Percentiles rank a stretch among this genome's conserved stretches.
These are phyloP conservation scores for Lasiosphaeria miniovina DNA, from an alignment of 495 filamentous ascomycete species.

Conservation along the genomic window DNA sequence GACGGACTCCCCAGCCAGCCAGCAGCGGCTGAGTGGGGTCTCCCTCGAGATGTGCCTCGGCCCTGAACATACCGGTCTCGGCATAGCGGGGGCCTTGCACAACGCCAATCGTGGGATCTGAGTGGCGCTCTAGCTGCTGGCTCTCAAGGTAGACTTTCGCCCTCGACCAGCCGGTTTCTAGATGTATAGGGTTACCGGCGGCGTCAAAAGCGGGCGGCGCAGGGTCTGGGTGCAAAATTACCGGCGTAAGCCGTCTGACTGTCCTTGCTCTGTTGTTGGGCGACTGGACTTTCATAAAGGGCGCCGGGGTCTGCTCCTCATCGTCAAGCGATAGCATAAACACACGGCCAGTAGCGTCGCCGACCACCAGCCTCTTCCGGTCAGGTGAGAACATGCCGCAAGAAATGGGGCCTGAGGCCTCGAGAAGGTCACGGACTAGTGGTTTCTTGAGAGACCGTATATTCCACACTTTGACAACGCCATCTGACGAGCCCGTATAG, in stretches of 20 bases:
- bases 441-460: slow-evolving; percentile 50
- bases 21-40: slow-evolving; percentile 35
- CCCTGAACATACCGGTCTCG: slow-evolving; percentile 33
- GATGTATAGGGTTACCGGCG: slow-evolving; percentile 11
- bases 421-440: slow-evolving; percentile 59
- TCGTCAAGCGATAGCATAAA: slow-evolving; percentile 59
- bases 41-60: slow-evolving; percentile 39
- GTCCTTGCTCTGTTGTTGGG: slow-evolving; percentile 17
- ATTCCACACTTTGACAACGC: slow-evolving; percentile 83
- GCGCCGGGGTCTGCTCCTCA: slow-evolving; percentile 24
- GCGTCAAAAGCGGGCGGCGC: slow-evolving; percentile 31
- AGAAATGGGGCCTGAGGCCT: slow-evolving; percentile 52
- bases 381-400: slow-evolving; percentile 73
- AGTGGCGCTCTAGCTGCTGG: slow-evolving; percentile 29
- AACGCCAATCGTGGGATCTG: slow-evolving; percentile 38
- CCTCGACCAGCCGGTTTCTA: slow-evolving; percentile 17
- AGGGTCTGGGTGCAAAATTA: slow-evolving; percentile 45
- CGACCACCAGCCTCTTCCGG: slow-evolving; percentile 66
- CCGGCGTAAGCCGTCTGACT: slow-evolving; percentile 38
- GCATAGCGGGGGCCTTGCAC: slow-evolving; percentile 46
- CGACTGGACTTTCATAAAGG: slow-evolving; percentile 22
- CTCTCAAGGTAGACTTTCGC: slow-evolving; percentile 29
- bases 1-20: slow-evolving; percentile 22
- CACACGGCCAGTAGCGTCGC: slow-evolving; percentile 71
- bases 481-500: slow-evolving; percentile 90